Evolutionary conservation across 176 grass and related monocot genomes (phyloP).

Genomic region (Aegilops sharonensis): DNA sequence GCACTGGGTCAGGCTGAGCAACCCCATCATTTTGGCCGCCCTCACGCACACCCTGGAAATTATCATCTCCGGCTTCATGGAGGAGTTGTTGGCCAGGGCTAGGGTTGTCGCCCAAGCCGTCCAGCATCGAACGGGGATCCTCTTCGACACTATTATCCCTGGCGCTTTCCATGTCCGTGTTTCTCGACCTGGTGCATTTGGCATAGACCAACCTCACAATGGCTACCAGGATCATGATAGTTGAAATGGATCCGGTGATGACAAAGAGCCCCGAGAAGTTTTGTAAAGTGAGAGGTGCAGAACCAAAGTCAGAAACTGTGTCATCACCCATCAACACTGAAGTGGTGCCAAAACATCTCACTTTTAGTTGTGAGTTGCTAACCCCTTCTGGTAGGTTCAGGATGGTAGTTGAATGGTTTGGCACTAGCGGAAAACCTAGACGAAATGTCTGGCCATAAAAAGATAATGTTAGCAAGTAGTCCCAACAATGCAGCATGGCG

Average conservation of each 20-base stretch:
- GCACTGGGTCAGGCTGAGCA: too few species aligned
- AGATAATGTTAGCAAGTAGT: not conserved
- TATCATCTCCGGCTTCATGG: too few species aligned
- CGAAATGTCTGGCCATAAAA: constrained; percentile 36
- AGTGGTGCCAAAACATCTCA: constrained; percentile 31
- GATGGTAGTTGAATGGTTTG: constrained; percentile 43
- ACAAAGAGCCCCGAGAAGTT: constrained; percentile 57
- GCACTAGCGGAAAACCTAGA: constrained; percentile 40
- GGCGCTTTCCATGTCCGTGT: not conserved
- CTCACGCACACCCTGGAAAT: too few species aligned
- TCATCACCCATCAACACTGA: not conserved
- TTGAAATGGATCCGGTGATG: constrained; percentile 45
- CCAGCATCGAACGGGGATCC: not conserved
- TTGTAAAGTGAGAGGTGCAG: constrained; percentile 23
- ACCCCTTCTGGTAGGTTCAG: constrained; percentile 38
- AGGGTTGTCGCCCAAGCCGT: not conserved
- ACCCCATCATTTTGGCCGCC: too few species aligned
- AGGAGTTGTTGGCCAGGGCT: not conserved
- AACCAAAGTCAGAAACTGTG: not conserved
- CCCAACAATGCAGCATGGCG: not conserved
- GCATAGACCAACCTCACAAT: not conserved
- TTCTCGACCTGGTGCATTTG: not conserved
- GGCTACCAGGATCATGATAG: constrained; percentile 39
- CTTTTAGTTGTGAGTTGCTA: not conserved
- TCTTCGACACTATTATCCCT: not conserved